phyloP scores from a whole-genome alignment of 2,329 filamentous ascomycete species.

The Microascus cirrosus region DNA sequence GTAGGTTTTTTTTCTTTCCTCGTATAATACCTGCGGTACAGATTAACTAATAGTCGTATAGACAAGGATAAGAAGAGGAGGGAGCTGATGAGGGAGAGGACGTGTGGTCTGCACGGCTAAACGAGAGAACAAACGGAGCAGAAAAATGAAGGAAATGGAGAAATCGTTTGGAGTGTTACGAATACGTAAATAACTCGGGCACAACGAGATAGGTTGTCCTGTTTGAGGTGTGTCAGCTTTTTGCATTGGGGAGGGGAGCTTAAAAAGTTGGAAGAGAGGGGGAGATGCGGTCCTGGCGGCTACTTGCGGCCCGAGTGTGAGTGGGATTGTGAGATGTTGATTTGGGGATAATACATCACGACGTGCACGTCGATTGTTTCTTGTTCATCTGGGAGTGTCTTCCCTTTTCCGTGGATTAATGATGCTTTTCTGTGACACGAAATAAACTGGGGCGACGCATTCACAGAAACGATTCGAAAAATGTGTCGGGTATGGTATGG shows the following conservation, averaged over 20 bases:
- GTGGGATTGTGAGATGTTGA: background rate
- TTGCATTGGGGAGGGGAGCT: too few relatives aligned
- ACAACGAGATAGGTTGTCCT: too few relatives aligned
- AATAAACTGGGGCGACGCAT: too few relatives aligned
- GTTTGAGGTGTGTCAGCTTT: too few relatives aligned
- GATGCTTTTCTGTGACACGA: too few relatives aligned
- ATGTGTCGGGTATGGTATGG: too few relatives aligned
- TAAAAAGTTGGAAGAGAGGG: too few relatives aligned
- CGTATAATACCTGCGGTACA: background rate
- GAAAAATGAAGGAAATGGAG: background rate
- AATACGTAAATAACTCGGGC: too few relatives aligned
- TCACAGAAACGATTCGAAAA: too few relatives aligned
- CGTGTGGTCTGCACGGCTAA: conserved; percentile 34
- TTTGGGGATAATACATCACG: background rate
- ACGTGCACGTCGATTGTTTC: background rate
- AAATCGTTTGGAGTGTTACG: background rate
- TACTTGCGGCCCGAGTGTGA: background rate
- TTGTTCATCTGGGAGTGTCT: background rate
- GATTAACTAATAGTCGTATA: conserved; percentile 26
- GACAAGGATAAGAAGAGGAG: conserved; percentile 58
- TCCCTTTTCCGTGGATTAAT: background rate
- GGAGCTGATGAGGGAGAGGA: conserved; percentile 55
- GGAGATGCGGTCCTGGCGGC: background rate
- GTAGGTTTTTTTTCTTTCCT: conserved; percentile 31
- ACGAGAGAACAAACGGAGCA: too few relatives aligned